Percentiles rank a stretch among this genome's conserved stretches.
Conservation (phyloP, 129 eudicot genomes). For the Cynara cardunculus region DNA sequence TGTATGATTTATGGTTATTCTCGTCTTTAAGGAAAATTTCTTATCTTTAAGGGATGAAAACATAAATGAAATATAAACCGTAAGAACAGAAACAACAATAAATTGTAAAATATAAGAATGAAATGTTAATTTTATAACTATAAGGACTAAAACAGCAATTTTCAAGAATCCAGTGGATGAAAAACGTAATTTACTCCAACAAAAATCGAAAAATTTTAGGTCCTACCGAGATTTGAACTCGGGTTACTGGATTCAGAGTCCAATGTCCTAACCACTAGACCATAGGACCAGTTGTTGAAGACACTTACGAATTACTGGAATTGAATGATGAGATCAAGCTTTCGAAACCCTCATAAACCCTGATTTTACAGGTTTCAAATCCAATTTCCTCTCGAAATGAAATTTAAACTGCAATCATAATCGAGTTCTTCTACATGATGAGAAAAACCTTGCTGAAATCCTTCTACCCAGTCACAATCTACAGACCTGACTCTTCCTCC, state of each 20-base stretch:
- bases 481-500: conserved; percentile 1
- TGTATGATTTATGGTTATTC: too few species aligned
- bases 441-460: conserved; percentile 43
- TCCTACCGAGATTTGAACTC: conserved; percentile 82
- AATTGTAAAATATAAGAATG: too few species aligned
- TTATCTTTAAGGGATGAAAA: too few species aligned
- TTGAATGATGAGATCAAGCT: too few species aligned
- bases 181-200: too few species aligned
- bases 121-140: too few species aligned
- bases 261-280: conserved; percentile 69
- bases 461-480: conserved; percentile 11
- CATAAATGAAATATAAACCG: too few species aligned
- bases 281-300: conserved; percentile 40
- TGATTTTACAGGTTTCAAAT: not conserved
- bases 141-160: too few species aligned
- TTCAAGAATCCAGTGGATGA: too few species aligned
- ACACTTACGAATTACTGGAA: too few species aligned
- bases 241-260: conserved; percentile 97
- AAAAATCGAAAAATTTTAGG: not conserved
- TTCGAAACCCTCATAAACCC: not conserved
- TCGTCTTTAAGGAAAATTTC: too few species aligned
- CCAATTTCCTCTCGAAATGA: not conserved
- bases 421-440: conserved; percentile 12
- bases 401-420: not conserved
- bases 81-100: too few species aligned